Conservation (phyloP, 116 monocot species). For the Phalaenopsis hybrid region DNA sequence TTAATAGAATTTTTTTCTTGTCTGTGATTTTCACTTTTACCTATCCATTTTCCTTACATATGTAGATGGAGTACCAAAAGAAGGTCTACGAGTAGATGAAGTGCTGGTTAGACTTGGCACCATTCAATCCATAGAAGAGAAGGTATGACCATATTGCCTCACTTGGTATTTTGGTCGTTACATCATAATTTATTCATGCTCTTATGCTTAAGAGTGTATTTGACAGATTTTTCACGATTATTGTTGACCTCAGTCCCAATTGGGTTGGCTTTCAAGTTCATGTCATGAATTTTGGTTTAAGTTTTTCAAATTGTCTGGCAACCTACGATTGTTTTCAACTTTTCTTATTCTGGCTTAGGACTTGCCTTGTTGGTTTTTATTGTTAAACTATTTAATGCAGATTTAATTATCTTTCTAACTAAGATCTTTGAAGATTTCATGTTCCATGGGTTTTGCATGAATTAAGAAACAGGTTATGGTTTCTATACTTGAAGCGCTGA, state of each 20-base stretch:
- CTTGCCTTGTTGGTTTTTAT: too few relatives aligned
- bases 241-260: background rate
- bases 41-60: conserved; percentile 1
- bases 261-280: background rate
- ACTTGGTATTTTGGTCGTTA: background rate
- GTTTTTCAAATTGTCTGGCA: too few relatives aligned
- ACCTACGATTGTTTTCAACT: too few relatives aligned
- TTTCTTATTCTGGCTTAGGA: too few relatives aligned
- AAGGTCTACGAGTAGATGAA: conserved; percentile 73
- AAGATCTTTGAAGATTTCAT: too few relatives aligned
- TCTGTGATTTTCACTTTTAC: background rate
- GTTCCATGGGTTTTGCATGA: too few relatives aligned
- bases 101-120: conserved; percentile 71
- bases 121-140: conserved; percentile 71
- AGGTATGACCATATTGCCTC: conserved; percentile 41
- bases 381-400: too few relatives aligned
- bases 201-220: background rate
- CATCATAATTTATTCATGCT: background rate
- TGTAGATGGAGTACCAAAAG: conserved; percentile 97
- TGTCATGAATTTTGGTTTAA: background rate
- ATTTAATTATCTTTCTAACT: too few relatives aligned
- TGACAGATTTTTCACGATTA: background rate
- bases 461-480: too few relatives aligned
- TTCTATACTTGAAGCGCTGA: too few relatives aligned
- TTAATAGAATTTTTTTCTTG: background rate